phyloP scores from a whole-genome alignment of 169 alveolate genomes.

The Perkinsus chesapeaki region DNA sequence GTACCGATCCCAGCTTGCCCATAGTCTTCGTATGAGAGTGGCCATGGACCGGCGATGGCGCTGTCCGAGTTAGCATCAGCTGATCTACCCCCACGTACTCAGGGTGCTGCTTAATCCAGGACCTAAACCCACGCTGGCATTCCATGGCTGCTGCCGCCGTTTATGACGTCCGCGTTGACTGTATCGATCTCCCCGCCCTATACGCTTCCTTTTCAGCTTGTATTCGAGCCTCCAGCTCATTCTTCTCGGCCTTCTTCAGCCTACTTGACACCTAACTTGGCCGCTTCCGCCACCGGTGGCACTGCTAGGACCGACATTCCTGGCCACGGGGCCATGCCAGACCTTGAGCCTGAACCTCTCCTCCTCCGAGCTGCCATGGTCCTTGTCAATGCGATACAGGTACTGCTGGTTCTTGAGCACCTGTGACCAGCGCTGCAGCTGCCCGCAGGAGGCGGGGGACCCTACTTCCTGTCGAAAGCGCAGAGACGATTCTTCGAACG shows the following conservation, averaged over 20 bases:
- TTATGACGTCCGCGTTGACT: neutral
- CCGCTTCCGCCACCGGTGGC: neutral
- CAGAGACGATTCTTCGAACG: neutral
- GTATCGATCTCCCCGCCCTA: neutral
- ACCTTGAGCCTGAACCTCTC: neutral
- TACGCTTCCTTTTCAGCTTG: neutral
- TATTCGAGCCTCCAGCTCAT: neutral
- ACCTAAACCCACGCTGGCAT: neutral
- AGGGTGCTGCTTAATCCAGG: neutral
- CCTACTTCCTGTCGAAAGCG: neutral
- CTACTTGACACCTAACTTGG: neutral
- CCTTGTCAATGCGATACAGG: neutral
- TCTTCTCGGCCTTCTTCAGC: neutral
- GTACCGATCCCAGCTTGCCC: neutral
- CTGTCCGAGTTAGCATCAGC: neutral
- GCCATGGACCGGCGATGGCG: neutral
- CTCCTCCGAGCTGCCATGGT: neutral
- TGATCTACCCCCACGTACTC: neutral
- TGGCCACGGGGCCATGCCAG: neutral
- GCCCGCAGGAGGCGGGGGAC: neutral
- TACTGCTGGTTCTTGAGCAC: neutral
- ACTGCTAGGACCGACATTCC: neutral
- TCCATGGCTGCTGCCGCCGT: neutral
- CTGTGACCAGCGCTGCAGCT: neutral
- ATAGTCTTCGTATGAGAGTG: neutral